These are phyloP conservation scores for Candida tetrigidarum DNA, from an alignment of 1,139 yeast species.

Conservation along the genomic window DNA sequence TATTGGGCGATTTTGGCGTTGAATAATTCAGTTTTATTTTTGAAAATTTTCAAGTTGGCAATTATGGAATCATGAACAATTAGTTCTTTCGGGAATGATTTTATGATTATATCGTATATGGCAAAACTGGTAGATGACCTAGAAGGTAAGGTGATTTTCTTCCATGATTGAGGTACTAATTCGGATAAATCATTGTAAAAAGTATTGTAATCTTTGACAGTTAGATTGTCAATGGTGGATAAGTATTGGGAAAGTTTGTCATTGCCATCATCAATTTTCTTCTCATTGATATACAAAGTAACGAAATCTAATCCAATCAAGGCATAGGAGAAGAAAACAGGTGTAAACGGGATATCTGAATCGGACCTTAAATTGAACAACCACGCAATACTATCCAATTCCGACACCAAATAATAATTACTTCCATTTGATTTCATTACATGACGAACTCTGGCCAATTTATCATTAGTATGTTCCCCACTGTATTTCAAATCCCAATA, in stretches of 20 bases:
- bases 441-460: conserved; percentile 32
- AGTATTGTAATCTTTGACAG: conserved; percentile 30
- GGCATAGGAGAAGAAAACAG: conserved; percentile 54
- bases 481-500: conserved; percentile 43
- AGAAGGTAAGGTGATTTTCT: conserved; percentile 35
- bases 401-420: conserved; percentile 41
- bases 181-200: conserved; percentile 36
- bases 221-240: conserved; percentile 29
- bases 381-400: conserved; percentile 61
- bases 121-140: conserved; percentile 39
- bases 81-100: conserved; percentile 29
- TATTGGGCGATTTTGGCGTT: conserved; percentile 47
- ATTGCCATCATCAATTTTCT: conserved; percentile 31
- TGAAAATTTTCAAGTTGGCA: conserved; percentile 38
- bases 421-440: conserved; percentile 25
- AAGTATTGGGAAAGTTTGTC: conserved; percentile 29
- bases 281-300: conserved; percentile 39
- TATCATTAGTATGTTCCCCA: conserved; percentile 45
- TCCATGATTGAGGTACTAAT: conserved; percentile 19
- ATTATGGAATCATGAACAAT: conserved; percentile 37
- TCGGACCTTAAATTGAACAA: conserved; percentile 53
- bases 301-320: conserved; percentile 36
- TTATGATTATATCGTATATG: conserved; percentile 33
- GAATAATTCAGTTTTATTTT: conserved; percentile 41
- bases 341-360: conserved; percentile 49